Percentiles rank a stretch among this genome's conserved stretches.
phyloP scores from a whole-genome alignment of 1,284 basidiomycete species.

The Pascua sp. region DNA sequence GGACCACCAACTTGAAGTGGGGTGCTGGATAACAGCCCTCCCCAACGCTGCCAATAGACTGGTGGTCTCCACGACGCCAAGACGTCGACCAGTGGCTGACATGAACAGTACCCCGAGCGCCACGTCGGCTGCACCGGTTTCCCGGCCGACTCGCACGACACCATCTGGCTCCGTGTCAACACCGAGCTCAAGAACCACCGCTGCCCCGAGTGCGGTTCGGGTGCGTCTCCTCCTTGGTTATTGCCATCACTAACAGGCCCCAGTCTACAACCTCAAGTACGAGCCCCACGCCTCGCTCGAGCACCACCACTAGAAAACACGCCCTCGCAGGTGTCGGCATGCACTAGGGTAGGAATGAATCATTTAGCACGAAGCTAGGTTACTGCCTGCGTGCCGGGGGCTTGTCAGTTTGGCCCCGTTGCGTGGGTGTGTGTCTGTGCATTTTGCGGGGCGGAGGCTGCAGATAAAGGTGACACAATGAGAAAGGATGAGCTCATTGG shows the following conservation, averaged over 20 bases:
- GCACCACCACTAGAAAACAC: conserved; percentile 33
- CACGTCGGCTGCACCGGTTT: conserved; percentile 86
- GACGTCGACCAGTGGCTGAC: conserved; percentile 5
- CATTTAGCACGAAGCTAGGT: conserved; percentile 7
- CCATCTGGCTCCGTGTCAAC: conserved; percentile 72
- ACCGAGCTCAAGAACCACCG: conserved; percentile 63
- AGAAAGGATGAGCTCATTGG: neutral
- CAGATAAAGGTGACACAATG: neutral
- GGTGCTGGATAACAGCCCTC: neutral
- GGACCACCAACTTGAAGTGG: neutral
- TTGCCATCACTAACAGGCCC: conserved; percentile 6
- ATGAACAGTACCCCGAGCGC: conserved; percentile 66
- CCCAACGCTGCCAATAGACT: no score
- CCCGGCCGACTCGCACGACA: conserved; percentile 87
- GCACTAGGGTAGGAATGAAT: conserved; percentile 22
- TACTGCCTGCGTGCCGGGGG: neutral
- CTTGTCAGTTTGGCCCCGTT: neutral
- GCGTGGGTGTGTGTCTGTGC: neutral
- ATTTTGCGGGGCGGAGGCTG: neutral
- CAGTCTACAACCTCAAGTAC: conserved; percentile 49
- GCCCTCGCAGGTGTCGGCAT: conserved; percentile 7
- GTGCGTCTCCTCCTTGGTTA: conserved; percentile 23
- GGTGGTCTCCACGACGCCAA: neutral
- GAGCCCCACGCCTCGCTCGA: conserved; percentile 32
- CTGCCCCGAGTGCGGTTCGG: conserved; percentile 79